Evolutionary conservation across 164 flowering plant genomes (phyloP).

Genomic region (Vitis cinerea): DNA sequence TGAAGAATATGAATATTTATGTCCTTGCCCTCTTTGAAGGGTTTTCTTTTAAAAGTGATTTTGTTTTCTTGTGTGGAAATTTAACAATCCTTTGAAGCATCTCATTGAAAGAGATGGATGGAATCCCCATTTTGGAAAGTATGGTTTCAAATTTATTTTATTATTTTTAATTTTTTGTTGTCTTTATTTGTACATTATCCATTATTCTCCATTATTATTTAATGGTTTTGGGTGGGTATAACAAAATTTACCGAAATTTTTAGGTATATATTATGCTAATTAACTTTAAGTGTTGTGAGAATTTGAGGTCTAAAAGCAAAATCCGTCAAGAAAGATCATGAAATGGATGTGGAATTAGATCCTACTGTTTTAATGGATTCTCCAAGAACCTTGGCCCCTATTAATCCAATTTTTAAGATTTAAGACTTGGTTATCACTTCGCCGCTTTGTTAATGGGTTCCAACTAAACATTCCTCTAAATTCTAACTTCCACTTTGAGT

Average conservation of each 20-base stretch:
- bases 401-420: background rate
- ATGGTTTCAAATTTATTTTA: too few species aligned
- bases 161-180: background rate
- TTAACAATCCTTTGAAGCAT: too few species aligned
- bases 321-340: background rate
- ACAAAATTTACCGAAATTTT: too few species aligned
- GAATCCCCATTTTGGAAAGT: too few species aligned
- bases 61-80: too few species aligned
- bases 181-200: background rate
- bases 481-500: background rate
- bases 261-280: too few species aligned
- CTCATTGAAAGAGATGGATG: too few species aligned
- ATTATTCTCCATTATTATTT: background rate
- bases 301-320: background rate
- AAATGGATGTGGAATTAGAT: background rate
- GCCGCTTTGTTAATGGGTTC: background rate
- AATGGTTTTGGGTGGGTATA: too few species aligned
- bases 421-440: background rate
- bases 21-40: too few species aligned
- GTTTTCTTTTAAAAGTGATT: too few species aligned
- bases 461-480: constrained; percentile 1
- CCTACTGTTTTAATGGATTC: background rate
- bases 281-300: too few species aligned
- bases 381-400: background rate
- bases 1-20: too few species aligned